phyloP scores from a whole-genome alignment of 2,329 filamentous ascomycete genomes.

The Cercospora zeae-maydis region DNA sequence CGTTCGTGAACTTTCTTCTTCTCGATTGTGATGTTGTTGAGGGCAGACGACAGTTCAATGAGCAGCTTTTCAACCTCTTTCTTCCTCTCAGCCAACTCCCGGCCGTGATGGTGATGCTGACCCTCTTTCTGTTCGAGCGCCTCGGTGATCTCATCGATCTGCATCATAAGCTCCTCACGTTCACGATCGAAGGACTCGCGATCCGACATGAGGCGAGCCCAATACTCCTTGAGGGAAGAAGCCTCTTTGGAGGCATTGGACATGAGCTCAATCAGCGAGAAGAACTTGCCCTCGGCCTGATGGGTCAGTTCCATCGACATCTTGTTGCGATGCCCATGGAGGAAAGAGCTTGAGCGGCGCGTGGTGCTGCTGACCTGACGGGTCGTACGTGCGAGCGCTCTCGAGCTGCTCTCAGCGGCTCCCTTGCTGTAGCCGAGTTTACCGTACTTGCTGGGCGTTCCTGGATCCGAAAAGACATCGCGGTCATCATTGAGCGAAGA shows the following conservation, averaged over 20 bases:
- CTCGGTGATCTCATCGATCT: conserved; percentile 31
- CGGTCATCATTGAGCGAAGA: conserved; percentile 18
- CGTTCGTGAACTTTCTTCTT: conserved; percentile 32
- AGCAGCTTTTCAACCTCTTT: conserved; percentile 35
- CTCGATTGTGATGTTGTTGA: conserved; percentile 26
- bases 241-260: conserved; percentile 32
- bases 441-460: conserved; percentile 13
- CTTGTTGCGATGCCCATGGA: conserved; percentile 28
- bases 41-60: conserved; percentile 29
- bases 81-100: conserved; percentile 29
- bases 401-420: conserved; percentile 8
- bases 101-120: conserved; percentile 26
- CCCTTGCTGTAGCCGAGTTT: conserved; percentile 15
- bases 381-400: conserved; percentile 19
- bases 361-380: conserved; percentile 23
- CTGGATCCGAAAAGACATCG: conserved; percentile 26
- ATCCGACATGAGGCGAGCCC: conserved; percentile 31
- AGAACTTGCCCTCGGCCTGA: conserved; percentile 35
- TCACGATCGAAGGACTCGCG: conserved; percentile 31
- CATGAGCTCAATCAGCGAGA: conserved; percentile 34
- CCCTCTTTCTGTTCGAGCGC: conserved; percentile 28
- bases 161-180: conserved; percentile 31
- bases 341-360: conserved; percentile 26
- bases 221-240: conserved; percentile 32
- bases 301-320: conserved; percentile 31